A percentile compares a stretch with the other conserved stretches of the same genome.
Evolutionary conservation across 2,329 filamentous ascomycete genomes (phyloP).

Genomic region (Colletotrichum cordylinicola): DNA sequence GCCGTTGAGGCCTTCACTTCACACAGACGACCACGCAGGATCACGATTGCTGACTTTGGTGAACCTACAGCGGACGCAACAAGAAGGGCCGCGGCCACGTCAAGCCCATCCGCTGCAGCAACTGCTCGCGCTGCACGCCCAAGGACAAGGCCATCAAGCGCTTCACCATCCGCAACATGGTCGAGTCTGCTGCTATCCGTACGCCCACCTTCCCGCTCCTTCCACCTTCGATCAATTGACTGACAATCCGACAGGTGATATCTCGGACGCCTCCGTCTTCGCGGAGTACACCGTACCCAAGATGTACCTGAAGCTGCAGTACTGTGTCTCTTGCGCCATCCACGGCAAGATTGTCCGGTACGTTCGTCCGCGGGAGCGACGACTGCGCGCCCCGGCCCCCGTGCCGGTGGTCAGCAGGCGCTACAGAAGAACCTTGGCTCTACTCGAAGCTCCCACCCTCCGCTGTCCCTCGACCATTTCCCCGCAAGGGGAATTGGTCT

Average conservation of each 20-base stretch:
- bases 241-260: conserved; percentile 82
- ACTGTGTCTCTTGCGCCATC: conserved; percentile 99
- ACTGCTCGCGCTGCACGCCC: conserved; percentile 84
- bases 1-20: not conserved
- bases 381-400: conserved; percentile 48
- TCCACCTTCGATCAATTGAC: not conserved
- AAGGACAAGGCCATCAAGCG: conserved; percentile 99
- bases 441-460: conserved; percentile 35
- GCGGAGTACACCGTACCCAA: conserved; percentile 99
- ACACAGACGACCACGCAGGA: not conserved
- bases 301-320: conserved; percentile 99
- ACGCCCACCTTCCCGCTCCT: conserved; percentile 53
- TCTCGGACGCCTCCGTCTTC: conserved; percentile 99
- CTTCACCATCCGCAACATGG: conserved; percentile 99
- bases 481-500: not conserved
- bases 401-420: conserved; percentile 44
- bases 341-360: conserved; percentile 99
- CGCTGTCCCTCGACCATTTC: not conserved
- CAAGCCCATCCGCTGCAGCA: conserved; percentile 91
- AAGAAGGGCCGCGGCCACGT: conserved; percentile 99
- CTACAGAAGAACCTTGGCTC: conserved; percentile 68
- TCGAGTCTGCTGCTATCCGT: conserved; percentile 99
- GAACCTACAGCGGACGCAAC: conserved; percentile 82
- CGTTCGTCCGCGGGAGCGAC: conserved; percentile 68
- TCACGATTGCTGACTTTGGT: conserved; percentile 25